A percentile compares a stretch with the other conserved stretches of the same genome.
Evolutionary conservation across 2,329 filamentous ascomycete species (phyloP).

Genomic region (Hymenoscyphus occultus): DNA sequence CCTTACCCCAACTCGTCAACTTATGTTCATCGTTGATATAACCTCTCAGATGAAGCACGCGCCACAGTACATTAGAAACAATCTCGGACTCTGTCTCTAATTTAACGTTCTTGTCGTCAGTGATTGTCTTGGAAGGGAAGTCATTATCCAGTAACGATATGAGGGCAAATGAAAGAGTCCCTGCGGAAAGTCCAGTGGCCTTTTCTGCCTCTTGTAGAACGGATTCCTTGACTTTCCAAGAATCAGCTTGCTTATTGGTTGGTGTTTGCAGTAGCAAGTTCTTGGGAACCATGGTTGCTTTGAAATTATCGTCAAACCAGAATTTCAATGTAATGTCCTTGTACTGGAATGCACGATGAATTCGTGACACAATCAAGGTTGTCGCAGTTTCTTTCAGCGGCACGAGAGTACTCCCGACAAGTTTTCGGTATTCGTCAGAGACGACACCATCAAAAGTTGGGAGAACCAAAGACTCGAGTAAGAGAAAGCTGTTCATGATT

Average conservation of each 20-base stretch:
- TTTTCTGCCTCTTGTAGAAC: slow-evolving; percentile 45
- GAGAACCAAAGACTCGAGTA: slow-evolving; percentile 71
- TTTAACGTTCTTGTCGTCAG: slow-evolving; percentile 36
- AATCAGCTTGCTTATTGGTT: slow-evolving; percentile 47
- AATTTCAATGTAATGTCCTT: slow-evolving; percentile 74
- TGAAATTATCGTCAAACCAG: slow-evolving; percentile 76
- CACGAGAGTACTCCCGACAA: slow-evolving; percentile 72
- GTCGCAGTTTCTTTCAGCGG: slow-evolving; percentile 74
- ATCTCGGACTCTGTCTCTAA: slow-evolving; percentile 66
- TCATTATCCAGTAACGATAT: slow-evolving; percentile 65
- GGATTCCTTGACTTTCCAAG: slow-evolving; percentile 71
- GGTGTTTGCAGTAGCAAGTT: slow-evolving; percentile 43
- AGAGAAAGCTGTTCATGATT: slow-evolving; percentile 77
- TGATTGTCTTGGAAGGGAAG: slow-evolving; percentile 67
- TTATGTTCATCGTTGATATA: slow-evolving; percentile 79
- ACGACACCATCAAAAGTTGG: slow-evolving; percentile 84
- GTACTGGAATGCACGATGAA: slow-evolving; percentile 80
- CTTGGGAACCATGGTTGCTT: slow-evolving; percentile 65
- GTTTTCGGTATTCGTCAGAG: slow-evolving; percentile 74
- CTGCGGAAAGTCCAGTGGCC: slow-evolving; percentile 40
- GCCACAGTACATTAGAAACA: slow-evolving; percentile 73
- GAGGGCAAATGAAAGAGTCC: slow-evolving; percentile 58
- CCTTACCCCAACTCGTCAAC: slow-evolving; percentile 80
- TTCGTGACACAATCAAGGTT: slow-evolving; percentile 71
- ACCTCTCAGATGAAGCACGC: slow-evolving; percentile 83